A percentile compares a stretch with the other conserved stretches of the same genome.
phyloP scores from a whole-genome alignment of 1,139 yeast genomes.

The Suhomyces bokatorum region DNA sequence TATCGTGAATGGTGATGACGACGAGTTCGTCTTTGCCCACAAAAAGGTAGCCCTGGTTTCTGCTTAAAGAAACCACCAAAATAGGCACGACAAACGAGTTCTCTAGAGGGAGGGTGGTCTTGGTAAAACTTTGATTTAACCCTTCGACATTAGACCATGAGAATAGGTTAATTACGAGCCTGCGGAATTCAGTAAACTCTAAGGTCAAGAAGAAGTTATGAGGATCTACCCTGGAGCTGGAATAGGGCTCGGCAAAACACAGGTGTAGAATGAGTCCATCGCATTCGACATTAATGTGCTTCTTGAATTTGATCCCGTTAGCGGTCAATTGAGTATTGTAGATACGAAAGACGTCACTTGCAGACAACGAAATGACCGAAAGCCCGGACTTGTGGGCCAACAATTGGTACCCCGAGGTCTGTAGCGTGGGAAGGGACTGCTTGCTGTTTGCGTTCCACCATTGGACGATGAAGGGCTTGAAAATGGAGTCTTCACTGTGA shows the following conservation, averaged over 20 bases:
- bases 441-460: conserved; percentile 46
- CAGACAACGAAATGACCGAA: conserved; percentile 41
- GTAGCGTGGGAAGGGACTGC: conserved; percentile 24
- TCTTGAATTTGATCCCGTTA: conserved; percentile 39
- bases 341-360: conserved; percentile 39
- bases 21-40: conserved; percentile 30
- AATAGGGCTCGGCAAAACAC: conserved; percentile 43
- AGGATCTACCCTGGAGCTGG: conserved; percentile 25
- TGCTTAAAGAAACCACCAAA: conserved; percentile 37
- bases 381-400: conserved; percentile 39
- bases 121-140: conserved; percentile 20
- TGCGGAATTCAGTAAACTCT: conserved; percentile 36
- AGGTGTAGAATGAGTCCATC: conserved; percentile 45
- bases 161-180: conserved; percentile 40
- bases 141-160: conserved; percentile 41
- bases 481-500: conserved; percentile 19
- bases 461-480: conserved; percentile 50
- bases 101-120: conserved; percentile 38
- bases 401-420: conserved; percentile 38
- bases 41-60: conserved; percentile 31
- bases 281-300: conserved; percentile 38
- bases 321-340: conserved; percentile 37
- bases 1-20: conserved; percentile 41
- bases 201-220: conserved; percentile 39
- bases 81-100: conserved; percentile 43